A percentile compares a stretch with the other conserved stretches of the same genome.
Evolutionary conservation across 2,329 filamentous ascomycete species (phyloP).

Genomic region (Xylariaceae sp.): DNA sequence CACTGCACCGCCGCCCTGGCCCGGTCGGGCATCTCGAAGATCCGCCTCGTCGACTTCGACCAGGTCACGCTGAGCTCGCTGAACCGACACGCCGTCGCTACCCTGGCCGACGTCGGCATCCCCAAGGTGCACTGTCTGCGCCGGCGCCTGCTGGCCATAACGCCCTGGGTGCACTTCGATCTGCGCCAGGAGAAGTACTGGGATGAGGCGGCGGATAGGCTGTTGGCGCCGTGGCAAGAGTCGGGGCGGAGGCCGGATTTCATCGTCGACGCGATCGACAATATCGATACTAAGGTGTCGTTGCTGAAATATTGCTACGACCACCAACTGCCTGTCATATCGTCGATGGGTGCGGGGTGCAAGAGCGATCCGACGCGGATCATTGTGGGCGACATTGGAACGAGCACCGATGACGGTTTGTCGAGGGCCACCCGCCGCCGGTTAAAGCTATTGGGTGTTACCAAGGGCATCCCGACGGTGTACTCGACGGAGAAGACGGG

Average conservation of each 20-base stretch:
- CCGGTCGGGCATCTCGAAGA: constrained; percentile 83
- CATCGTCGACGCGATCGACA: constrained; percentile 97
- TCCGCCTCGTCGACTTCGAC: constrained; percentile 94
- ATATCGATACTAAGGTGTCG: constrained; percentile 95
- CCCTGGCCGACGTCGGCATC: constrained; percentile 88
- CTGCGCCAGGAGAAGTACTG: constrained; percentile 83
- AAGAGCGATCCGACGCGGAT: constrained; percentile 86
- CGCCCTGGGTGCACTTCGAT: constrained; percentile 92
- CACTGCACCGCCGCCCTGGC: constrained; percentile 86
- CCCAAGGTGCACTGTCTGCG: constrained; percentile 88
- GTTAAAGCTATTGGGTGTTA: constrained; percentile 77
- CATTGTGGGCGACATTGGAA: constrained; percentile 87
- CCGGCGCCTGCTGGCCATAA: constrained; percentile 78
- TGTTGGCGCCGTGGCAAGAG: constrained; percentile 69
- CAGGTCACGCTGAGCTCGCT: constrained; percentile 94
- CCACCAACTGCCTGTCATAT: constrained; percentile 79
- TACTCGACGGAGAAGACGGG: constrained; percentile 90
- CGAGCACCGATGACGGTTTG: constrained; percentile 84
- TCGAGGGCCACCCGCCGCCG: constrained; percentile 82
- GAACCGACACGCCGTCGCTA: constrained; percentile 95
- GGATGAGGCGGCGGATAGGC: constrained; percentile 61
- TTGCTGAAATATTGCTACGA: constrained; percentile 85
- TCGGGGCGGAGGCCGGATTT: constrained; percentile 72
- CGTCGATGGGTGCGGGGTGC: constrained; percentile 94
- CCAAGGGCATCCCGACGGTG: constrained; percentile 84